phyloP scores from a whole-genome alignment of 1,284 basidiomycete genomes.

The Wallemia hederae region DNA sequence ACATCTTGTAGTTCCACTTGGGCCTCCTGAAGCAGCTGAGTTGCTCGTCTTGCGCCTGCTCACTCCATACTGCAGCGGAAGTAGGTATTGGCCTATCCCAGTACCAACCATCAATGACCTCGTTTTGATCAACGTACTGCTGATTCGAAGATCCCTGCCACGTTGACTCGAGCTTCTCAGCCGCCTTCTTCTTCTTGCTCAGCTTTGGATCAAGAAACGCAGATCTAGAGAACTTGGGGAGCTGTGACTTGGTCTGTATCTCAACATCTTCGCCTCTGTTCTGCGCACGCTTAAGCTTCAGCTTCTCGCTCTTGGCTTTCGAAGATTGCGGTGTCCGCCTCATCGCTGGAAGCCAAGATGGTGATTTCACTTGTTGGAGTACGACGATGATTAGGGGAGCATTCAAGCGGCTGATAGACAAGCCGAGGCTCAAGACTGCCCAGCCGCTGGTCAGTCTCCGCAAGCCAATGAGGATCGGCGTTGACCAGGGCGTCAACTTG shows the following conservation, averaged over 20 bases:
- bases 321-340: background rate
- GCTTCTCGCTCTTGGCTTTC: background rate
- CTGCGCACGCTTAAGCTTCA: background rate
- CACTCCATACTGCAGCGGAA: slow-evolving; percentile 6
- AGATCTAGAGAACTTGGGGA: background rate
- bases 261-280: background rate
- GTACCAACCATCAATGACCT: background rate
- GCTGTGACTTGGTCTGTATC: background rate
- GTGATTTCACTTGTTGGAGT: background rate
- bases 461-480: background rate
- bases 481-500: background rate
- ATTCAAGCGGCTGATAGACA: too few relatives aligned
- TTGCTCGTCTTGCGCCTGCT: slow-evolving; percentile 5
- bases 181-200: background rate
- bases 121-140: background rate
- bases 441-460: background rate
- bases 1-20: slow-evolving; percentile 53
- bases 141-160: background rate
- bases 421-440: too few relatives aligned
- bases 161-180: background rate
- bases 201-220: background rate
- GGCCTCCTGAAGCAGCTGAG: slow-evolving; percentile 37
- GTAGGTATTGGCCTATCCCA: background rate
- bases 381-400: background rate
- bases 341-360: background rate